Evolutionary conservation across 495 filamentous ascomycete species (phyloP).

Genomic region (Hypoxylon trugodes): DNA sequence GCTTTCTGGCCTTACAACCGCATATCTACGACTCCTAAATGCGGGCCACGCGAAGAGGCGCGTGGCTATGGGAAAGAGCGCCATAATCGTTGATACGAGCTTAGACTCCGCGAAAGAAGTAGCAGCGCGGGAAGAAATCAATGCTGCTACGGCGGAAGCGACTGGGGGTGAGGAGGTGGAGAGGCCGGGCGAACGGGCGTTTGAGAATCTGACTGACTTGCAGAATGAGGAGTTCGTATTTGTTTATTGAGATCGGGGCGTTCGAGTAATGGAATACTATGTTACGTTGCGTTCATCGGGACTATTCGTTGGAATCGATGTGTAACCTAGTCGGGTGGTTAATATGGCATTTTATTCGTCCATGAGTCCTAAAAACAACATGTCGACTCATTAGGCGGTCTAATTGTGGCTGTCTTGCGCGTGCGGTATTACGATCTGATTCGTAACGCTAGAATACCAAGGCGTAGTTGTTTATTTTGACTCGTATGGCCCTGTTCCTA

Average conservation of each 20-base stretch:
- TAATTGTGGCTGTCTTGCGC: too few relatives aligned
- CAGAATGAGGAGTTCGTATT: constrained; percentile 61
- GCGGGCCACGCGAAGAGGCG: constrained; percentile 59
- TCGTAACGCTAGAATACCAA: too few relatives aligned
- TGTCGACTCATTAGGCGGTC: too few relatives aligned
- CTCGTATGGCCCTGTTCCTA: too few relatives aligned
- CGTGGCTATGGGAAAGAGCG: constrained; percentile 60
- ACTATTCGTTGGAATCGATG: too few relatives aligned
- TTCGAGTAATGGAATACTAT: too few relatives aligned
- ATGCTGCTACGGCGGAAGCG: not conserved
- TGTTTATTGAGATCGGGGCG: constrained; percentile 46
- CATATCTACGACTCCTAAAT: constrained; percentile 61
- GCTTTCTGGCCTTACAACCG: constrained; percentile 52
- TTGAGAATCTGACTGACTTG: constrained; percentile 57
- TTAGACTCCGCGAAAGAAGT: constrained; percentile 32
- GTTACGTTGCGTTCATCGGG: too few relatives aligned
- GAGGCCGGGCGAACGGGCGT: constrained; percentile 49
- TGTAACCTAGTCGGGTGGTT: too few relatives aligned
- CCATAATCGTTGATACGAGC: constrained; percentile 41
- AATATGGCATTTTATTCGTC: too few relatives aligned
- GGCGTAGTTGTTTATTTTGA: too few relatives aligned
- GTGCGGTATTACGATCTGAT: too few relatives aligned
- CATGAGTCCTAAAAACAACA: too few relatives aligned
- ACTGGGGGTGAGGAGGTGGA: constrained; percentile 2
- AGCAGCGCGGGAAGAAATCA: constrained; percentile 13